These are phyloP conservation scores for Sclerospora graminicola DNA, from an alignment of 352 stramenopile genomes.

Conservation along the genomic window DNA sequence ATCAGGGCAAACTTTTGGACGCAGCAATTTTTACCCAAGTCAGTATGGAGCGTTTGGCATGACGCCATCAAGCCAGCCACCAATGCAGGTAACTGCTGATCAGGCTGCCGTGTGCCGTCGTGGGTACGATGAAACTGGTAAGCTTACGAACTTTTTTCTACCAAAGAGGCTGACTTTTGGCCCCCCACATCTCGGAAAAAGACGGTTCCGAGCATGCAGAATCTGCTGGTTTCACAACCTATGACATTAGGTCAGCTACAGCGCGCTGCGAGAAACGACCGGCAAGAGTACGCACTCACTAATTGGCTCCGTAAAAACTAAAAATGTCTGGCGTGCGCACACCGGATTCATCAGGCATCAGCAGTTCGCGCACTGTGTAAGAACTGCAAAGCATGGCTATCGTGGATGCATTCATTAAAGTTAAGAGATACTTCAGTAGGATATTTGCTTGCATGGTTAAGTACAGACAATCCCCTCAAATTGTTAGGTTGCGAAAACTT, in stretches of 20 bases:
- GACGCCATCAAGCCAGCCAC: slow-evolving; percentile 28
- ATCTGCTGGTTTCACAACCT: slow-evolving; percentile 30
- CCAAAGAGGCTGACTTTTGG: slow-evolving; percentile 25
- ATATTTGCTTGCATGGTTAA: slow-evolving; percentile 6
- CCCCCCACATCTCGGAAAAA: slow-evolving; percentile 23
- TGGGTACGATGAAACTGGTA: slow-evolving; percentile 67
- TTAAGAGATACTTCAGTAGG: slow-evolving; percentile 5
- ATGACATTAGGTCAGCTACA: slow-evolving; percentile 20
- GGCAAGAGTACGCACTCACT: slow-evolving; percentile 48
- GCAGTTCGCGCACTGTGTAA: slow-evolving; percentile 12
- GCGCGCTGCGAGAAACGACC: slow-evolving; percentile 19
- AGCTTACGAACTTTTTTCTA: slow-evolving; percentile 68
- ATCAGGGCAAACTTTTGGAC: slow-evolving; percentile 29
- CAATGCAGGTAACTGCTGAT: slow-evolving; percentile 24
- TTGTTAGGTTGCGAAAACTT: too few species aligned
- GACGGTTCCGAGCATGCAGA: slow-evolving; percentile 37
- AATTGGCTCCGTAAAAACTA: slow-evolving; percentile 56
- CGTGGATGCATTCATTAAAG: slow-evolving; percentile 2
- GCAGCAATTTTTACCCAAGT: slow-evolving; percentile 55
- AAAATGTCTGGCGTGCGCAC: too few species aligned
- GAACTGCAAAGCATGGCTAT: slow-evolving; percentile 16
- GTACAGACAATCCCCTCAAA: too few species aligned
- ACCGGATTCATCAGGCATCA: too few species aligned
- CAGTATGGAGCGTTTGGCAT: slow-evolving; percentile 62
- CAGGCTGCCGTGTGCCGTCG: slow-evolving; percentile 35